Evolutionary conservation across 2,329 filamentous ascomycete species (phyloP), one percentile per base, ranked within the genome.

Genomic region (Ceratocystiopsis minuta): DNA sequence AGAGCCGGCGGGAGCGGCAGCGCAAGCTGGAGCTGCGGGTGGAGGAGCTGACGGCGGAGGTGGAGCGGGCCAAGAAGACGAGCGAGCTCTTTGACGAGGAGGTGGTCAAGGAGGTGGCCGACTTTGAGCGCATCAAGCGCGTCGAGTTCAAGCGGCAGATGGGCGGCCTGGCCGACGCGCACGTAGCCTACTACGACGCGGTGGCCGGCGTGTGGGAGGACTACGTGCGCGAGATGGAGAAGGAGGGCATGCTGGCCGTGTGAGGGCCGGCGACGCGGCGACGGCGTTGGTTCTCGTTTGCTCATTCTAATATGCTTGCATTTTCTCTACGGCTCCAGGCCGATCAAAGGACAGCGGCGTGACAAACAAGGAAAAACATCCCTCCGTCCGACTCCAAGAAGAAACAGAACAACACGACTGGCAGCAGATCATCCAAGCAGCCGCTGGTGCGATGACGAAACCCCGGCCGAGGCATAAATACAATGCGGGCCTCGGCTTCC

Each of bases 61-160:
- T 93, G 0, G 88, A 96, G 59, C 73, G 74, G 37, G 84, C 90
- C 39, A 86, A 86, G 60, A 80, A 78, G 54, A 84, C 80, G 14
- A 85, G 79, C 40, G 86, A 96, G 60, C 79, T 85, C 56, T 98
- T 98, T 54, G 90, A 95, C 59, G 87, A 95, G 55, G 86, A 95
- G 60, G 88, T 95, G 2, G 80, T 96, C 36, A 80, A 83, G 53
- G 90, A 98, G 58, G 83, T 95, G 1, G 72, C 72, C 16, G 87
- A 95, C 56, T 98, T 98, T 61, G 90, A 98, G 63, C 74, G 87
- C 43, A 96, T 96, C 67, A 98, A 98, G 67, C 77, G 84, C 34
- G 68, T 83, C 36, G 88, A 98, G 66, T 92, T 98, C 60, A 83
- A 84, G 58, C 73, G 80, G 49, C 87, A 90, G 51, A 68, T 98